Percentiles rank a stretch among this genome's conserved stretches.
Evolutionary conservation across 2,329 filamentous ascomycete species (phyloP).

Genomic region (Aspergillus novoparasiticus): DNA sequence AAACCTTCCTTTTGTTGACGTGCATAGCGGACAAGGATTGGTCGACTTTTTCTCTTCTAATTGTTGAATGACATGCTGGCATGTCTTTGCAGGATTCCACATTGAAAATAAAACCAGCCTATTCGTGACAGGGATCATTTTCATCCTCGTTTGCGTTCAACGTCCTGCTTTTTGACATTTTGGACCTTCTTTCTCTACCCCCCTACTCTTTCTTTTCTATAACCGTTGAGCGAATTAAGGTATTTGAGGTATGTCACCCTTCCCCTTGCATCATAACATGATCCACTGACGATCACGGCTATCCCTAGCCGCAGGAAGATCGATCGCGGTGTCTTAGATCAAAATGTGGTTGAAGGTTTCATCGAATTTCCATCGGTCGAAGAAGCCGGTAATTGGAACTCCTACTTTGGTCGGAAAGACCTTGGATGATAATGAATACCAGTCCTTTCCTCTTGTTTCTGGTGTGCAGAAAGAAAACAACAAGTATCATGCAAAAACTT

Average conservation of each 20-base stretch:
- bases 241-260: background rate
- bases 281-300: background rate
- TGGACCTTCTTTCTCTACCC: background rate
- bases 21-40: slow-evolving; percentile 1
- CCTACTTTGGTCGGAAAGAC: slow-evolving; percentile 50
- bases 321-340: slow-evolving; percentile 5
- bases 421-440: slow-evolving; percentile 49
- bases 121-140: background rate
- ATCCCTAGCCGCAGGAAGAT: background rate
- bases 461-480: slow-evolving; percentile 29
- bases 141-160: background rate
- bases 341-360: slow-evolving; percentile 58
- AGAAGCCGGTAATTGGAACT: slow-evolving; percentile 48
- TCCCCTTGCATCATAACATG: background rate
- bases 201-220: background rate
- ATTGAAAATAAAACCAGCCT: background rate
- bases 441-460: slow-evolving; percentile 38
- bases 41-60: background rate
- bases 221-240: background rate
- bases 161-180: no score
- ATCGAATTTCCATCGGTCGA: slow-evolving; percentile 45
- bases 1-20: slow-evolving; percentile 2
- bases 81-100: slow-evolving; percentile 20
- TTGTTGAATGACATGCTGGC: slow-evolving; percentile 23
- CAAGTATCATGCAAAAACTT: slow-evolving; percentile 29